phyloP scores from a whole-genome alignment of 2,329 filamentous ascomycete species.

The Calonectria naviculata region DNA sequence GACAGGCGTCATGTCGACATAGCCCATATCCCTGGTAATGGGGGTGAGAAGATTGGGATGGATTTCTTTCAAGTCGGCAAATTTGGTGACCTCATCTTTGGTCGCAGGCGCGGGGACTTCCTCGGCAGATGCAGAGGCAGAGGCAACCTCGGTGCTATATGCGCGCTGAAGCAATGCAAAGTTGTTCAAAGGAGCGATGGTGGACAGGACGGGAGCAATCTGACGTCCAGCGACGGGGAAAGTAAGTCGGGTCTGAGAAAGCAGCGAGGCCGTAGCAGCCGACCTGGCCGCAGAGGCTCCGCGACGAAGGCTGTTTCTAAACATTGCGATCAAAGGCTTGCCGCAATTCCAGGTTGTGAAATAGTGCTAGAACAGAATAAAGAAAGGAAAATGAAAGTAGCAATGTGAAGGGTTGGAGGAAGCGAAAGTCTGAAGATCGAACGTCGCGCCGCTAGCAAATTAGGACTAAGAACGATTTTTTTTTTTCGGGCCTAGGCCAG shows the following conservation, averaged over 20 bases:
- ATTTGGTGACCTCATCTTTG: conserved; percentile 49
- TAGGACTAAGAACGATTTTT: conserved; percentile 24
- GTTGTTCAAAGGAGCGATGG: conserved; percentile 32
- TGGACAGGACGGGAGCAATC: conserved; percentile 30
- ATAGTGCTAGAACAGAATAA: background rate
- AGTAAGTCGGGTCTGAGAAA: conserved; percentile 43
- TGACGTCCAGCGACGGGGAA: conserved; percentile 39
- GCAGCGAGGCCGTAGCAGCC: conserved; percentile 41
- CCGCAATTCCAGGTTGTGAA: background rate
- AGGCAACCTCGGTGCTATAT: conserved; percentile 53
- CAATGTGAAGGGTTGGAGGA: conserved; percentile 18
- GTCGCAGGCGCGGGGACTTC: conserved; percentile 19
- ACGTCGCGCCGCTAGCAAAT: conserved; percentile 22
- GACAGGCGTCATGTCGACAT: conserved; percentile 92
- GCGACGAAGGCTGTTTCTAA: conserved; percentile 52
- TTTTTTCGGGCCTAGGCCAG: background rate
- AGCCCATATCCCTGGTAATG: conserved; percentile 78
- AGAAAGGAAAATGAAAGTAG: conserved; percentile 6
- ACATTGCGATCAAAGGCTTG: conserved; percentile 38
- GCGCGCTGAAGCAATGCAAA: conserved; percentile 42
- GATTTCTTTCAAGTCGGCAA: conserved; percentile 64
- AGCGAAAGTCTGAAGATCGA: conserved; percentile 16
- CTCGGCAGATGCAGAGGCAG: conserved; percentile 40
- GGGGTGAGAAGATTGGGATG: conserved; percentile 73
- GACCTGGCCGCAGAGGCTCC: conserved; percentile 51